A percentile compares a stretch with the other conserved stretches of the same genome.
phyloP scores from a whole-genome alignment of 78 protist species.

The Speleostelium caveatum region DNA sequence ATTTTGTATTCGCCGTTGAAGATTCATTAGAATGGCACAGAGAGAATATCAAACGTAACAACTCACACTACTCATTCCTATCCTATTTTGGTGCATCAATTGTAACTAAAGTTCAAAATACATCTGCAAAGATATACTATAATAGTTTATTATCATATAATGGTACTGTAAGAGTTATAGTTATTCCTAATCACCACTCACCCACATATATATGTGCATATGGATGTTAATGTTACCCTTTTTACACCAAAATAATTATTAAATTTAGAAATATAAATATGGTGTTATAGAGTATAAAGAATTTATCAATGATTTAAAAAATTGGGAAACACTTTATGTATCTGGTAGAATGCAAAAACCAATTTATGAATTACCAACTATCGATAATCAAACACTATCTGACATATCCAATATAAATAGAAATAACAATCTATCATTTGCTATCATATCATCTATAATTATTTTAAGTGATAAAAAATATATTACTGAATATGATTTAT shows the following conservation, averaged over 20 bases:
- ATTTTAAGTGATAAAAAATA: constrained; percentile 15
- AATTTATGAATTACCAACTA: constrained; percentile 5
- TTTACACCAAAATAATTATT: neutral
- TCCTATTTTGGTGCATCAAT: neutral
- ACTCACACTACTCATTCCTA: constrained; percentile 39
- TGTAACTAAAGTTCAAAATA: constrained; percentile 3
- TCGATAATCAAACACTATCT: neutral
- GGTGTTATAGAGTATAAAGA: constrained; percentile 66
- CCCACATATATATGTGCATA: neutral
- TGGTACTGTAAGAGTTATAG: constrained; percentile 31
- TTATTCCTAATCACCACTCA: neutral
- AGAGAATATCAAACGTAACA: constrained; percentile 12
- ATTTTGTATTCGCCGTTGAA: constrained; percentile 63
- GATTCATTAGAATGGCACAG: constrained; percentile 42
- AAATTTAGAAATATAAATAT: constrained; percentile 43
- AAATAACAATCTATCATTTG: neutral
- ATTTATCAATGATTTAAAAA: constrained; percentile 28
- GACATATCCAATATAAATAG: constrained; percentile 12
- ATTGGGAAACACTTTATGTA: constrained; percentile 59
- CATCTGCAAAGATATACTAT: constrained; percentile 38
- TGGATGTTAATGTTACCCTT: neutral
- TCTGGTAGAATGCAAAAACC: constrained; percentile 74
- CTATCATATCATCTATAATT: constrained; percentile 9
- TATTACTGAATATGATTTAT: constrained; percentile 39
- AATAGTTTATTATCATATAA: constrained; percentile 48